Evolutionary conservation across 2,329 filamentous ascomycete genomes (phyloP).

Genomic region (Nemania diffusa): DNA sequence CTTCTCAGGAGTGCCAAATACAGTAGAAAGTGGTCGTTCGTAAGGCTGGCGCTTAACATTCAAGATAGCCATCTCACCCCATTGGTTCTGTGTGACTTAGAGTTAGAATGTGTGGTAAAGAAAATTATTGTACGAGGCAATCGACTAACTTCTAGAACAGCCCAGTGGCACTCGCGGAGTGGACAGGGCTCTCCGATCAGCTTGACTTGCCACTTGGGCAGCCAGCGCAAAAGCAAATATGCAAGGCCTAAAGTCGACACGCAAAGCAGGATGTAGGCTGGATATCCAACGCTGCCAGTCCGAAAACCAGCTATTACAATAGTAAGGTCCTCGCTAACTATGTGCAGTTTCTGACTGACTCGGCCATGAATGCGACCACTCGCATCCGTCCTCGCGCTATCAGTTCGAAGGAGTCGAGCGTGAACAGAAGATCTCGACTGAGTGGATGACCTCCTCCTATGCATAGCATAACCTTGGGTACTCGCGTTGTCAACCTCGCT

Average conservation of each 20-base stretch:
- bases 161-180: slow-evolving; percentile 84
- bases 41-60: slow-evolving; percentile 66
- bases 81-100: slow-evolving; percentile 76
- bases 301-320: slow-evolving; percentile 92
- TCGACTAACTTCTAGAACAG: slow-evolving; percentile 80
- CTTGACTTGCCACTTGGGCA: slow-evolving; percentile 85
- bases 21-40: slow-evolving; percentile 66
- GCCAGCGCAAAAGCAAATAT: slow-evolving; percentile 88
- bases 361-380: slow-evolving; percentile 72
- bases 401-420: slow-evolving; percentile 74
- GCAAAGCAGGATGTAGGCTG: slow-evolving; percentile 76
- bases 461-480: slow-evolving; percentile 60
- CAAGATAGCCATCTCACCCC: slow-evolving; percentile 89
- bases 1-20: slow-evolving; percentile 76
- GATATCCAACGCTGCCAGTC: slow-evolving; percentile 76
- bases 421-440: slow-evolving; percentile 66
- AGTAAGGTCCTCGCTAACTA: slow-evolving; percentile 91
- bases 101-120: neutral
- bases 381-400: slow-evolving; percentile 74
- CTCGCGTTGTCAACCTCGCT: slow-evolving; percentile 55
- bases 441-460: slow-evolving; percentile 72
- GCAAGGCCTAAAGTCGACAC: slow-evolving; percentile 77
- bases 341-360: slow-evolving; percentile 89
- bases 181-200: slow-evolving; percentile 76
- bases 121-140: neutral